A percentile compares a stretch with the other conserved stretches of the same genome.
These are phyloP conservation scores for Pichia sp. DNA, from an alignment of 1,139 yeast species.

Conservation along the genomic window DNA sequence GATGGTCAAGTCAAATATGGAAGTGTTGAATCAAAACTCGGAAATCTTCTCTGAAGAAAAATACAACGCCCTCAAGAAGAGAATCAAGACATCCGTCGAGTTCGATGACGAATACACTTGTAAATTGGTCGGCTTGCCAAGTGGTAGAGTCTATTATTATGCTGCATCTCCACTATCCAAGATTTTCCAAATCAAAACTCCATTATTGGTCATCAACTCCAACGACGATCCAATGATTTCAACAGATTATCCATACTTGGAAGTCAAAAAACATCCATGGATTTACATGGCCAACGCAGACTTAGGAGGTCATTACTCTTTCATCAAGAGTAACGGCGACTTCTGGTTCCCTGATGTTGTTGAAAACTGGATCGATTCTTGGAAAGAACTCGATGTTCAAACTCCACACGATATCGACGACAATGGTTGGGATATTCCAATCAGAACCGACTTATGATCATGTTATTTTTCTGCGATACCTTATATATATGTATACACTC, in stretches of 20 bases:
- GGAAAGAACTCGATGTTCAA: conserved; percentile 37
- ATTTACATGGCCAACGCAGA: conserved; percentile 52
- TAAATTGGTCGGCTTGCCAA: conserved; percentile 65
- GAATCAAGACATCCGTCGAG: conserved; percentile 43
- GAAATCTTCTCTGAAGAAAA: conserved; percentile 31
- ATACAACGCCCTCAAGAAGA: conserved; percentile 30
- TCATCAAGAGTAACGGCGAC: conserved; percentile 52
- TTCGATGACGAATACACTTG: conserved; percentile 76
- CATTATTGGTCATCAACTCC: conserved; percentile 67
- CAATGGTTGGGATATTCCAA: conserved; percentile 8
- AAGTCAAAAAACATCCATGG: conserved; percentile 54
- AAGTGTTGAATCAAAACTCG: conserved; percentile 41
- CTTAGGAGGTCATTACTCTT: conserved; percentile 67
- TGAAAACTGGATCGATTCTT: conserved; percentile 56
- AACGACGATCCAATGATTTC: conserved; percentile 83
- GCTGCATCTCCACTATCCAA: conserved; percentile 64
- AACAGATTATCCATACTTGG: conserved; percentile 45
- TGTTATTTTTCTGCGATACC: no score
- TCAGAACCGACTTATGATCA: neutral
- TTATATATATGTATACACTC: no score
- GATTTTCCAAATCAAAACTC: conserved; percentile 57
- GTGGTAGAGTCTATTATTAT: conserved; percentile 69
- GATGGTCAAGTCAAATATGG: conserved; percentile 45
- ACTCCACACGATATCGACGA: conserved; percentile 14
- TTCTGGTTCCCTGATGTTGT: conserved; percentile 76